Percentiles rank a stretch among this genome's conserved stretches.
Conservation (phyloP, 2,329 filamentous ascomycete species). For the Cryphonectria carpinicola region DNA sequence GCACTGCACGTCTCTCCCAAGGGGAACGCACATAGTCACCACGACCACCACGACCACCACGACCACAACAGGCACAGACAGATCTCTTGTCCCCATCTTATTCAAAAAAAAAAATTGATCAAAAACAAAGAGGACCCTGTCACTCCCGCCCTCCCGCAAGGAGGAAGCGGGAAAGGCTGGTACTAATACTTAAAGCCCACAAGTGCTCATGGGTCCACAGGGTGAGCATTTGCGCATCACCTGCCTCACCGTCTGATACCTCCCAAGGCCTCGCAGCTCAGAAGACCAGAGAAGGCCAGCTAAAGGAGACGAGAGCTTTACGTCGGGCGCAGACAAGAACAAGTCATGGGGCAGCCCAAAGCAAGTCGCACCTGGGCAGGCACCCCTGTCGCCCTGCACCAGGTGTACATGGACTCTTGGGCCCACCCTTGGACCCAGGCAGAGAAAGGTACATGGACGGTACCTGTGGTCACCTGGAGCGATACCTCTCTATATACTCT, state of each 20-base stretch:
- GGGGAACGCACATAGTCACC: background rate
- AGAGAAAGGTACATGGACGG: background rate
- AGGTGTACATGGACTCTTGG: slow-evolving; percentile 10
- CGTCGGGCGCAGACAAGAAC: slow-evolving; percentile 5
- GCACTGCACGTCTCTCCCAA: slow-evolving; percentile 12
- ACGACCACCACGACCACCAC: background rate
- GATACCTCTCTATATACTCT: background rate
- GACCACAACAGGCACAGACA: background rate
- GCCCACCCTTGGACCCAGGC: background rate
- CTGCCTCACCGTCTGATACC: background rate
- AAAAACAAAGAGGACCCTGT: background rate
- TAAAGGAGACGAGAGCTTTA: background rate
- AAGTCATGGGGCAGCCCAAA: slow-evolving; percentile 6
- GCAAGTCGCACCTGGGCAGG: slow-evolving; percentile 11
- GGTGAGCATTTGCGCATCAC: slow-evolving; percentile 4
- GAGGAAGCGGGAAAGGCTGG: background rate
- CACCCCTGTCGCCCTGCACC: slow-evolving; percentile 7
- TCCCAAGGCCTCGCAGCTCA: background rate
- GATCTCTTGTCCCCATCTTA: background rate
- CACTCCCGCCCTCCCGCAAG: background rate
- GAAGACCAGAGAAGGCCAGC: background rate
- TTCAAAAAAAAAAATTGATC: background rate
- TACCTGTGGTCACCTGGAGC: slow-evolving; percentile 3
- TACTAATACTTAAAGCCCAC: background rate
- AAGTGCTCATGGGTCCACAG: background rate